Conservation (phyloP, 2,329 filamentous ascomycete genomes). For the Alternaria angustiovoidea region DNA sequence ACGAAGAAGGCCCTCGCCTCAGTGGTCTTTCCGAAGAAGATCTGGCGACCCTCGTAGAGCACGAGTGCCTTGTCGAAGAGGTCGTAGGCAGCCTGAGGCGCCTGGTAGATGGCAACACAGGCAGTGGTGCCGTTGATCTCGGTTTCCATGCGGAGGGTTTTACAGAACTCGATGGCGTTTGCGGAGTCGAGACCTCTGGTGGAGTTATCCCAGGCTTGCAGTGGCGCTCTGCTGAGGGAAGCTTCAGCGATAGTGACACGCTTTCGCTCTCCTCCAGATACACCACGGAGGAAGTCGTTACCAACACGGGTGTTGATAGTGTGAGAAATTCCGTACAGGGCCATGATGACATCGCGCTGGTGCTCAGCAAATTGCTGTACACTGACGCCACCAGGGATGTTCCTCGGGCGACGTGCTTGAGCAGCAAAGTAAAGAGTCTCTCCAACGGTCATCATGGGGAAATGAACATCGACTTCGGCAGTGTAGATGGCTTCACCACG, state of each 20-base stretch:
- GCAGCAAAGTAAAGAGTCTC: constrained; percentile 83
- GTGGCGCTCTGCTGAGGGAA: constrained; percentile 67
- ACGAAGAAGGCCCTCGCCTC: constrained; percentile 74
- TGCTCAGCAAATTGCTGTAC: constrained; percentile 66
- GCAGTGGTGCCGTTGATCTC: constrained; percentile 73
- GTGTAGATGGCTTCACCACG: constrained; percentile 89
- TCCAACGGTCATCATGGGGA: constrained; percentile 77
- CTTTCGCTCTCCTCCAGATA: constrained; percentile 79
- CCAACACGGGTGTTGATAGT: constrained; percentile 76
- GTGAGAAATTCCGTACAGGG: constrained; percentile 77
- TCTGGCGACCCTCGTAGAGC: constrained; percentile 72
- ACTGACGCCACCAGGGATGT: constrained; percentile 67
- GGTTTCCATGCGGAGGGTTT: constrained; percentile 71
- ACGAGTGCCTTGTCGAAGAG: constrained; percentile 74
- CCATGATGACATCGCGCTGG: constrained; percentile 64
- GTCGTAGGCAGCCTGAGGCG: constrained; percentile 73
- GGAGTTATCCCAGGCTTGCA: constrained; percentile 81
- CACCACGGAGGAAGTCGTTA: constrained; percentile 77
- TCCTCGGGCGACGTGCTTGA: constrained; percentile 69
- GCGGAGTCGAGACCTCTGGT: constrained; percentile 78
- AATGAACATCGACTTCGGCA: constrained; percentile 83
- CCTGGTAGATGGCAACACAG: constrained; percentile 77
- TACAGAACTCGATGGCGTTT: constrained; percentile 78
- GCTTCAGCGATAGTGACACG: constrained; percentile 85
- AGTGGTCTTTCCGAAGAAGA: constrained; percentile 73